Evolutionary conservation across 495 filamentous ascomycete species (phyloP), one percentile per base, ranked within the genome.

Genomic region (Penicillium cataractarum): DNA sequence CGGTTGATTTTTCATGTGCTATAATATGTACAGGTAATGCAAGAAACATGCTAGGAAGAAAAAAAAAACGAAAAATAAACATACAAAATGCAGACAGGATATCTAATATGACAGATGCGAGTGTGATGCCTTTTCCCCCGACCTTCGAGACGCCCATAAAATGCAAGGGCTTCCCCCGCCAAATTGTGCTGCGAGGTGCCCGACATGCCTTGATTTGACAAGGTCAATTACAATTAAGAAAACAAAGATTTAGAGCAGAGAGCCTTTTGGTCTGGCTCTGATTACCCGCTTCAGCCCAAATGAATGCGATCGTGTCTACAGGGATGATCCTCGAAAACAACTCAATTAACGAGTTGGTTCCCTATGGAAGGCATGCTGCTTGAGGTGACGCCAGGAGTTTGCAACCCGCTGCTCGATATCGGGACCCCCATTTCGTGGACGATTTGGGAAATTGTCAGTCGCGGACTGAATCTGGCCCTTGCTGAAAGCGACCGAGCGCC

Each of bases 361-460:
- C 19, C 51, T 72, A 73, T 62, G 70, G 58, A 78, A 79, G 53
- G 76, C 74, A 63, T 77, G 77, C 31, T 78, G 69, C 58, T 72
- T 77, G 60, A 79, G 73, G 27, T 80, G 64, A 58, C 79, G 77
- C 77, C 76, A 79, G 35, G 69, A 73, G 55, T 71, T 74, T 17
- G 65, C 76, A 8, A 80, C 73, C 10, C 74, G 72, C 58, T 77
- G 72, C 39, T 81, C 77, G 22, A 78, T 59, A 6, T 75, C 72
- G 12, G 74, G 74, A 29, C 71, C 61, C 31, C 73, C 72, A 15
- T 73, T 76, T 27, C 72, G 66, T 7, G 70, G 55, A 56, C 74
- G 61, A 10, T 66, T 70, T 8, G 70, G 69, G 68, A 76, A 77
- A 55, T 78, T 74, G 33, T 78, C 76, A 12, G 74, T 78, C 42